Conservation (phyloP, 2,329 filamentous ascomycete species). For the Aureobasidium sp. region DNA sequence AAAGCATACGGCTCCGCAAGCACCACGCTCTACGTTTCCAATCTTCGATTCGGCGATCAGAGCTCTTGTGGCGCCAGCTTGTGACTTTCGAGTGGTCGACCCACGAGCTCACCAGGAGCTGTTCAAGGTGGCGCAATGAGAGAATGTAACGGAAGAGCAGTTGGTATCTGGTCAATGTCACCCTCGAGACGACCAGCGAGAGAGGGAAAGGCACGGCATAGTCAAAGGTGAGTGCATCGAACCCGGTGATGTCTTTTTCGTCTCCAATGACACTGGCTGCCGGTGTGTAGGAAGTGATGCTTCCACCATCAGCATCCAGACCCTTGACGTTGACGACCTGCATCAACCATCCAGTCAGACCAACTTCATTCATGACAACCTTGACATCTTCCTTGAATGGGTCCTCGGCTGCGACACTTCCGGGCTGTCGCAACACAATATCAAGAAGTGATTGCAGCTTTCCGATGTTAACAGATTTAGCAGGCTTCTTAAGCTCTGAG, state of each 20-base stretch:
- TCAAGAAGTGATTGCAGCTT: conserved; percentile 96
- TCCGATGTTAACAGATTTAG: conserved; percentile 78
- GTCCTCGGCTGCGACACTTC: conserved; percentile 85
- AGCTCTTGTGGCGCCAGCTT: conserved; percentile 67
- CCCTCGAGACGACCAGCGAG: conserved; percentile 88
- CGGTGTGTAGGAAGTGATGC: conserved; percentile 56
- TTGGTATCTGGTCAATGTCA: conserved; percentile 95
- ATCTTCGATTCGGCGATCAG: conserved; percentile 65
- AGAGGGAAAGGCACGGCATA: conserved; percentile 92
- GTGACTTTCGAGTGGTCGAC: conserved; percentile 73
- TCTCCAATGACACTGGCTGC: conserved; percentile 49
- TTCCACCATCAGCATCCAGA: conserved; percentile 57
- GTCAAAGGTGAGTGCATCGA: conserved; percentile 87
- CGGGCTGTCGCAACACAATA: conserved; percentile 88
- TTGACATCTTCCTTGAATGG: conserved; percentile 98
- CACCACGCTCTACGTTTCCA: conserved; percentile 95
- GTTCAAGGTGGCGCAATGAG: conserved; percentile 81
- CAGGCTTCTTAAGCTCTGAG: conserved; percentile 82
- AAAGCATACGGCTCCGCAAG: conserved; percentile 83
- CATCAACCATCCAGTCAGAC: conserved; percentile 87
- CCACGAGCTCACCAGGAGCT: conserved; percentile 79
- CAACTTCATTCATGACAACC: conserved; percentile 92
- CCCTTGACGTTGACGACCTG: conserved; percentile 94
- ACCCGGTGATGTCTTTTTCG: conserved; percentile 80
- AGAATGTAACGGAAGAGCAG: conserved; percentile 90